Evolutionary conservation across 495 filamentous ascomycete species (phyloP).

Genomic region (Xylaria grammica): DNA sequence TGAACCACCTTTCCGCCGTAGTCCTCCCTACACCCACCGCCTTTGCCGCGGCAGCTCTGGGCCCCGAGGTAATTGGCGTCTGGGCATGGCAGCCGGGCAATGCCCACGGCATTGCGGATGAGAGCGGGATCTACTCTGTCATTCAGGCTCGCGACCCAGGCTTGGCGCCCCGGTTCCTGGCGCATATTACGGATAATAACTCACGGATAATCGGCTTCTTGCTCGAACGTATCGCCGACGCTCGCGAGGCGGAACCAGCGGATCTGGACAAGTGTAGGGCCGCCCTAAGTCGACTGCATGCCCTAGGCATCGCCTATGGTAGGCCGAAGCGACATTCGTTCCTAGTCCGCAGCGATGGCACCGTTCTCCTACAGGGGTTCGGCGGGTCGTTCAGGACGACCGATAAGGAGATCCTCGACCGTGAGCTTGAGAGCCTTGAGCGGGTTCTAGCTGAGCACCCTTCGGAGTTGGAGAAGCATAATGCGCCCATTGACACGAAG

Average conservation of each 20-base stretch:
- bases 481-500: slow-evolving; percentile 16
- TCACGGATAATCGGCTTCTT: slow-evolving; percentile 47
- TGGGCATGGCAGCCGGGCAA: slow-evolving; percentile 21
- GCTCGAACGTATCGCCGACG: slow-evolving; percentile 41
- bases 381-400: slow-evolving; percentile 18
- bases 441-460: slow-evolving; percentile 17
- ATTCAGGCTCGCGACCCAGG: slow-evolving; percentile 27
- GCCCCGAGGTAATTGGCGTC: slow-evolving; percentile 19
- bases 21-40: slow-evolving; percentile 11
- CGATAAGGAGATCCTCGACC: slow-evolving; percentile 15
- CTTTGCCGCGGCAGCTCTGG: slow-evolving; percentile 13
- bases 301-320: slow-evolving; percentile 38
- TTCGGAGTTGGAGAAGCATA: slow-evolving; percentile 18
- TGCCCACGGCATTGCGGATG: slow-evolving; percentile 19
- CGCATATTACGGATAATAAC: slow-evolving; percentile 42
- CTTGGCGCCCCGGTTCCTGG: slow-evolving; percentile 43
- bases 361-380: slow-evolving; percentile 18
- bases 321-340: slow-evolving; percentile 45
- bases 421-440: slow-evolving; percentile 18
- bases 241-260: slow-evolving; percentile 33
- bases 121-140: slow-evolving; percentile 17
- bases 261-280: slow-evolving; percentile 36
- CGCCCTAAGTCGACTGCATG: slow-evolving; percentile 35
- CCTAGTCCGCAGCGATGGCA: slow-evolving; percentile 29
- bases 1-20: slow-evolving; percentile 18